Evolutionary conservation across 2,329 filamentous ascomycete species (phyloP).

Genomic region (Kalaharituber pfeilii): DNA sequence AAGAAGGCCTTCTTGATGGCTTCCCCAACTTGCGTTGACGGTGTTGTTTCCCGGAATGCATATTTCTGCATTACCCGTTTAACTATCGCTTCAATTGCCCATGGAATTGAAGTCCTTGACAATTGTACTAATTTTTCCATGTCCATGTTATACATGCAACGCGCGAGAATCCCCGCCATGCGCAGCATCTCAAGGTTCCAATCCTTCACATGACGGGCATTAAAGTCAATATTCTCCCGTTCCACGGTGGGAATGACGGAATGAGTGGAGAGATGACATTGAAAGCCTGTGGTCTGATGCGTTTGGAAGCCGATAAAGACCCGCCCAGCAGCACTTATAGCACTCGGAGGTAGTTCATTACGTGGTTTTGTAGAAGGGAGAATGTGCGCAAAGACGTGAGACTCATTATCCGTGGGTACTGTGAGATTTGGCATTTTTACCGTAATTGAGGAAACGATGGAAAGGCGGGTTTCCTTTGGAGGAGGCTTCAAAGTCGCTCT

Average conservation of each 20-base stretch:
- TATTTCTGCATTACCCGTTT: slow-evolving; percentile 75
- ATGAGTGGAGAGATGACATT: slow-evolving; percentile 85
- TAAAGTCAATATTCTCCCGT: slow-evolving; percentile 88
- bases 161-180: slow-evolving; percentile 78
- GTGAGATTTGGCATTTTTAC: slow-evolving; percentile 93
- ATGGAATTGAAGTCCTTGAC: slow-evolving; percentile 30
- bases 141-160: slow-evolving; percentile 73
- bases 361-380: slow-evolving; percentile 45
- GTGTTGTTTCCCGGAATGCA: slow-evolving; percentile 76
- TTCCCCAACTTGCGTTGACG: slow-evolving; percentile 63
- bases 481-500: slow-evolving; percentile 93
- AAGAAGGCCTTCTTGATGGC: slow-evolving; percentile 92
- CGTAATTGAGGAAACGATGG: slow-evolving; percentile 44
- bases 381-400: slow-evolving; percentile 78
- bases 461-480: slow-evolving; percentile 64
- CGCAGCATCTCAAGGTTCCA: slow-evolving; percentile 94
- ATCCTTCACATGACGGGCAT: slow-evolving; percentile 88
- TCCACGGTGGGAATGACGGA: slow-evolving; percentile 96
- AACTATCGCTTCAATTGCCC: slow-evolving; percentile 42
- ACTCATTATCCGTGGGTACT: slow-evolving; percentile 47
- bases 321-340: slow-evolving; percentile 46
- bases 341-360: background rate
- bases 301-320: slow-evolving; percentile 98
- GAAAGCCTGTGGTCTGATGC: slow-evolving; percentile 84
- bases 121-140: slow-evolving; percentile 53